Base-by-base conservation (phyloP, 2,329 filamentous ascomycete species). In the Diplodia corticola region DNA sequence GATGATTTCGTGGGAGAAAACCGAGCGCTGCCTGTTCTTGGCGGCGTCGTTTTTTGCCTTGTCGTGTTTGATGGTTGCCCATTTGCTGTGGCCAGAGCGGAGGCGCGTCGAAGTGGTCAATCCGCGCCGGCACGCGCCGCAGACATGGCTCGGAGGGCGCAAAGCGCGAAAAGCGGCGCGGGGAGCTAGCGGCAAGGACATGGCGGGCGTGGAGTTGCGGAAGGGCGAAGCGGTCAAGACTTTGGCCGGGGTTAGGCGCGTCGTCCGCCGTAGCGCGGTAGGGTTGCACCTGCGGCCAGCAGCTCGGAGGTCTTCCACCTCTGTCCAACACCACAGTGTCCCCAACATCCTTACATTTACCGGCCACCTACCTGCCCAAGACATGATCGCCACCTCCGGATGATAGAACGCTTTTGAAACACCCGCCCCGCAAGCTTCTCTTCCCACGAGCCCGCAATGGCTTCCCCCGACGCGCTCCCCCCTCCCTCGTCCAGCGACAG, bases 61-160 rank as follows among this genome's bases (percentile, higher is more conserved):
- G 78, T 95, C 92, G 78, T 98, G 95, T 75, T 90, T 91, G 80
- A 97, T 98, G 74, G 95, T 96, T 67, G 92, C 93, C 95, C 95
- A 99, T 76, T 93, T 91, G 78, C 90, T 97, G 80, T 97, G 93
- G 15, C 93, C 93, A 26, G 90, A 89, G 15, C 55, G 63, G 2
- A 67, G 64, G 15, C 20, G 28, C 33, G 57, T 35, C 12, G 67
- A 49, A 89, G 83, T 40, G 77, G 73, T 64, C 50, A 67, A 20
- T 9, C 51, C 35, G 78, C 70, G 84, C 50, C 55, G 37, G 26
- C 57, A 64, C 33, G 59, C 26, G 26, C 55, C 48, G 40, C 67
- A 66, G 48, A 67, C 54, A 59, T 63, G 33, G 28, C 7, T 40
- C 40, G 26, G 30, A 7, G 49, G 22, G 33, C 30, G 24, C n/a